A percentile compares a stretch with the other conserved stretches of the same genome.
phyloP scores from a whole-genome alignment of 257 asterid species.

The Nicotiana paniculata region DNA sequence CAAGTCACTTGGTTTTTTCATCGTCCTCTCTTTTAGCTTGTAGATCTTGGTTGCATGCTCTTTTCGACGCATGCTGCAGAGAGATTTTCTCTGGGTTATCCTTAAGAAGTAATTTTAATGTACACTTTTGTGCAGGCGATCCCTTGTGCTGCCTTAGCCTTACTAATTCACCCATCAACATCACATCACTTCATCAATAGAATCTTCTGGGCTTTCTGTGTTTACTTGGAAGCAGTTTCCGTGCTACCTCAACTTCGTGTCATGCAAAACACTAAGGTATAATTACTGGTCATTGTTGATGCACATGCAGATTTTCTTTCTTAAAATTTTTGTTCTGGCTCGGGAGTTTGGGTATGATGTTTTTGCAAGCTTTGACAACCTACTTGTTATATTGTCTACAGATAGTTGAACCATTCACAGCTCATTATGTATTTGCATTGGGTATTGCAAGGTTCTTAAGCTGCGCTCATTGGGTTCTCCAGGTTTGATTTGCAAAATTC shows the following conservation, averaged over 20 bases:
- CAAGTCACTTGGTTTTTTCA: neutral
- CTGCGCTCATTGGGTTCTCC: conserved; percentile 85
- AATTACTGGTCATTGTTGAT: conserved; percentile 1
- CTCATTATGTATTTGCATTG: conserved; percentile 71
- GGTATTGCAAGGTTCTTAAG: conserved; percentile 78
- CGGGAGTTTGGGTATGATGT: neutral
- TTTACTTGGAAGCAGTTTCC: conserved; percentile 71
- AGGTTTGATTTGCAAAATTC: conserved; percentile 38
- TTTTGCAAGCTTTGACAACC: neutral
- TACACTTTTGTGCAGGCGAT: conserved; percentile 32
- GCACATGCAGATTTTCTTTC: neutral
- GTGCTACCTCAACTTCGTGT: conserved; percentile 68
- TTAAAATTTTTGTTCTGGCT: neutral
- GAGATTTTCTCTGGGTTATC: neutral
- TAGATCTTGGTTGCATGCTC: neutral
- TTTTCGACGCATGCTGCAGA: neutral
- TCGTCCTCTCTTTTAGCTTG: neutral
- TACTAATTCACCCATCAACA: conserved; percentile 61
- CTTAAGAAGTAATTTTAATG: neutral
- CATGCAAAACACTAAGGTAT: conserved; percentile 71
- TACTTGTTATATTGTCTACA: conserved; percentile 16
- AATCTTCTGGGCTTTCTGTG: conserved; percentile 74
- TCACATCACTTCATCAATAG: conserved; percentile 54
- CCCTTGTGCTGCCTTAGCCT: conserved; percentile 62
- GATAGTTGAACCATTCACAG: conserved; percentile 82